phyloP scores from a whole-genome alignment of 805 yeast species.

The Ogataea ganodermae region DNA sequence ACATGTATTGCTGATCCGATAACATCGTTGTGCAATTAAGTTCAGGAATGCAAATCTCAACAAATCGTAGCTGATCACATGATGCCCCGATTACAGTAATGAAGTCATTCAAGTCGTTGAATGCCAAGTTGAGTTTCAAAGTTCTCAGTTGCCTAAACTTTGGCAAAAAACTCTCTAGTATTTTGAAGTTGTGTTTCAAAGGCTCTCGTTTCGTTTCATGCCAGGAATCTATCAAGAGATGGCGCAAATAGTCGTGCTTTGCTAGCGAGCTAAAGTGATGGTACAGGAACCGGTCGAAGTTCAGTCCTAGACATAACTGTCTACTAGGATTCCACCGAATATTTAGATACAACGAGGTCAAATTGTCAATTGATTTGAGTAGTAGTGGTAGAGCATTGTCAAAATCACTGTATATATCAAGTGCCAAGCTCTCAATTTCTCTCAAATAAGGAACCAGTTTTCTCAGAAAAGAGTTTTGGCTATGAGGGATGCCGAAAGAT shows the following conservation, averaged over 20 bases:
- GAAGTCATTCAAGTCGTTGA: conserved; percentile 12
- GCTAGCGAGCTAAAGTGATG: conserved; percentile 16
- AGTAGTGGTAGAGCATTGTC: conserved; percentile 19
- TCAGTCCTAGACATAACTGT: conserved; percentile 6
- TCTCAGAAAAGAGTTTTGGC: conserved; percentile 10
- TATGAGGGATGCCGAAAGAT: neutral
- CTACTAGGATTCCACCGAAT: conserved; percentile 23
- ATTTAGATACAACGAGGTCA: conserved; percentile 22
- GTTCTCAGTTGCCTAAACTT: conserved; percentile 16
- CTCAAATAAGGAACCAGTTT: conserved; percentile 16
- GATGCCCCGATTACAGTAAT: conserved; percentile 6
- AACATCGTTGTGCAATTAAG: conserved; percentile 17
- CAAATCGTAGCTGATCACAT: conserved; percentile 13
- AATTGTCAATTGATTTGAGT: conserved; percentile 14
- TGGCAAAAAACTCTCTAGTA: conserved; percentile 13
- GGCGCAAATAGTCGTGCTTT: conserved; percentile 17
- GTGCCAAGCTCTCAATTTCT: conserved; percentile 17
- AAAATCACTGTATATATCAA: conserved; percentile 25
- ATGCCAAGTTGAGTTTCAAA: conserved; percentile 22
- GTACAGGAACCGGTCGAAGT: conserved; percentile 8
- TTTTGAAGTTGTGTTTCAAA: conserved; percentile 9
- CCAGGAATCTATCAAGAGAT: conserved; percentile 26
- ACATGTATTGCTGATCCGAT: conserved; percentile 15
- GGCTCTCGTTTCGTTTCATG: conserved; percentile 20
- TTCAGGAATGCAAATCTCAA: conserved; percentile 25